Base-by-base conservation (phyloP, 495 filamentous ascomycete species). In the Hypoxylon fuscum region DNA sequence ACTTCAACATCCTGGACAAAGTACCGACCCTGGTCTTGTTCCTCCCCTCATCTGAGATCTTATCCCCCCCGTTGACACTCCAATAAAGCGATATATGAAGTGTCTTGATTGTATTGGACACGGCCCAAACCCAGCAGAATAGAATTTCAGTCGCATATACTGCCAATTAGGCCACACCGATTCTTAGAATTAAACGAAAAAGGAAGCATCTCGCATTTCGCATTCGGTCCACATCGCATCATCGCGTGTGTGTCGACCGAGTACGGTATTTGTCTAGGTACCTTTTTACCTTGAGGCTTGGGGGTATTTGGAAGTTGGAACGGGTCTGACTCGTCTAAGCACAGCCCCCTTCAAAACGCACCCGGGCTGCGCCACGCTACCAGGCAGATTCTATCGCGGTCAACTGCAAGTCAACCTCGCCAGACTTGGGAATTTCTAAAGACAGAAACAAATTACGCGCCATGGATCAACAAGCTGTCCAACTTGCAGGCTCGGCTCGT, bases 401-500 rank as follows among this genome's bases (percentile, higher is more conserved):
- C 34, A 45, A 56, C 31, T 31, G 56, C 57, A 67, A 27, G 59
- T 69, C 67, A 70, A 65, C 69, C 69, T 69, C 59, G 67, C 67
- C 56, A 60, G 38, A 60, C 54, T 59, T 55, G 49, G 59, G 51
- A 27, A 51, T 63, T 72, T 72, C 69, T 72, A 72, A 72, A 72
- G 62, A 72, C 69, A 66, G 69, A 65, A 72, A 70, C 69, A 70
- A 58, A 29, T 38, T 64, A 50, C 38, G 50, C 63, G 46, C 69
- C 49, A 82, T 82, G 79, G 78, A 80, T 70, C 77, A 75, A 71
- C 77, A 78, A 62, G 72, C 74, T 65, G 40, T 55, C 56, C 68
- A 72, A 43, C 49, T 68, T 69, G 60, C 55, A 57, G 65, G 62
- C 38, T 67, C 77, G 69, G 74, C 68, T 65, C 78, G 77, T 54